A percentile compares a stretch with the other conserved stretches of the same genome.
Evolutionary conservation across 1,284 basidiomycete species (phyloP).

Genomic region (Albatrellus sp.): DNA sequence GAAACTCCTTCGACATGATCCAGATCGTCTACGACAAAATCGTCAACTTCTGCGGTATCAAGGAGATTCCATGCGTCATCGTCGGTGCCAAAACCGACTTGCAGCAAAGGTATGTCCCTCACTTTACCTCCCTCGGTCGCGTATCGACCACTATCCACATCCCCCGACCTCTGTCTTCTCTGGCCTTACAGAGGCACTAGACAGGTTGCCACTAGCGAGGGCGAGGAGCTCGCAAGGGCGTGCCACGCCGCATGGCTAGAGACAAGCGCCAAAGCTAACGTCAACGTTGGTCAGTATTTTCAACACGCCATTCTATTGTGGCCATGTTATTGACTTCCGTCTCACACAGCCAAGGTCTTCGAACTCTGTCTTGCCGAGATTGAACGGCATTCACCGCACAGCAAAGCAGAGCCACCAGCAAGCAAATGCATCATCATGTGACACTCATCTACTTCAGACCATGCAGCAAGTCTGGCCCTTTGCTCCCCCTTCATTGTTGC

Average conservation of each 20-base stretch:
- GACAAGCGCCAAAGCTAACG: slow-evolving; percentile 80
- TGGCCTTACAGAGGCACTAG: slow-evolving; percentile 33
- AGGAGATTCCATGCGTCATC: slow-evolving; percentile 88
- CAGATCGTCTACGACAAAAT: slow-evolving; percentile 97
- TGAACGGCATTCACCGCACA: slow-evolving; percentile 55
- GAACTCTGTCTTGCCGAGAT: slow-evolving; percentile 83
- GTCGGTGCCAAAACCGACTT: slow-evolving; percentile 95
- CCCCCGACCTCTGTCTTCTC: slow-evolving; percentile 8
- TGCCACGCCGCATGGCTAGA: slow-evolving; percentile 78
- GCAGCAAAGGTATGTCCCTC: slow-evolving; percentile 42
- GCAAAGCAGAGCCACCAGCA: slow-evolving; percentile 44
- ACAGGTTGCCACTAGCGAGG: slow-evolving; percentile 69
- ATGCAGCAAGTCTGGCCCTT: too few relatives aligned
- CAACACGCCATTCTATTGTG: slow-evolving; percentile 3
- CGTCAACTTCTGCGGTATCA: slow-evolving; percentile 83
- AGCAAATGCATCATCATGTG: slow-evolving; percentile 63
- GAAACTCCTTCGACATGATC: slow-evolving; percentile 93
- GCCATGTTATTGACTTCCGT: slow-evolving; percentile 4
- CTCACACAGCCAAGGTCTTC: slow-evolving; percentile 66
- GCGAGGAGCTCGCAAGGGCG: slow-evolving; percentile 60
- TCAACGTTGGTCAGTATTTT: slow-evolving; percentile 75
- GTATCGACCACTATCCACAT: slow-evolving; percentile 11
- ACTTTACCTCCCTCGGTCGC: slow-evolving; percentile 2
- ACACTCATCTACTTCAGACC: slow-evolving; percentile 13
- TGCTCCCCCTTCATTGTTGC: too few relatives aligned